Conservation (phyloP, 768 basidiomycete genomes). For the Pisolithus marmoratus region DNA sequence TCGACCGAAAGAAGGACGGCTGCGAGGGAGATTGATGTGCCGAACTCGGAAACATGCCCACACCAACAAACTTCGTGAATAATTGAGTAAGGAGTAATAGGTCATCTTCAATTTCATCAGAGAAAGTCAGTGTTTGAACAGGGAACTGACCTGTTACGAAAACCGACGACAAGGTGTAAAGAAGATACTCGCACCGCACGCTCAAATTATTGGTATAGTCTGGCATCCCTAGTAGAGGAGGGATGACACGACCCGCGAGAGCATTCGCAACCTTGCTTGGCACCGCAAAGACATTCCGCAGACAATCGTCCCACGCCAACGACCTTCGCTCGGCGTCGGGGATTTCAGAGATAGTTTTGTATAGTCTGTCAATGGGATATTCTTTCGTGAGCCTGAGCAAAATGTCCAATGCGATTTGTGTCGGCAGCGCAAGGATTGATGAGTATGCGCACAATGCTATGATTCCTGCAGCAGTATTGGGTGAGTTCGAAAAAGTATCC, state of each 20-base stretch:
- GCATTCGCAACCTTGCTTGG: constrained; percentile 81
- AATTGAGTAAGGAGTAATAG: constrained; percentile 44
- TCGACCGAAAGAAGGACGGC: constrained; percentile 62
- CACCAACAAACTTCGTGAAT: constrained; percentile 58
- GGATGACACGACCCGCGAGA: constrained; percentile 40
- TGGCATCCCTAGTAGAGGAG: constrained; percentile 47
- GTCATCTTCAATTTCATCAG: constrained; percentile 30
- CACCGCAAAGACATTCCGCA: constrained; percentile 56
- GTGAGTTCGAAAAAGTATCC: constrained; percentile 48
- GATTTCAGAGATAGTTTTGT: constrained; percentile 42
- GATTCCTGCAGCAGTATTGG: constrained; percentile 42
- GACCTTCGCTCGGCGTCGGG: constrained; percentile 21
- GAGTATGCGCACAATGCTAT: constrained; percentile 59
- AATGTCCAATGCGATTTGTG: constrained; percentile 46
- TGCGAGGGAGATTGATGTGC: constrained; percentile 51
- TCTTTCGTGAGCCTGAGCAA: constrained; percentile 49
- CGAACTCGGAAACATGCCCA: constrained; percentile 57
- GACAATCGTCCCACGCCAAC: constrained; percentile 70
- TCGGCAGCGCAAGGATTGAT: constrained; percentile 48
- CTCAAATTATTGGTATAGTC: constrained; percentile 51
- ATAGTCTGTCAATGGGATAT: constrained; percentile 68
- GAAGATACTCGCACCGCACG: constrained; percentile 45
- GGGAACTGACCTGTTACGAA: constrained; percentile 36
- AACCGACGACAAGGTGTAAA: constrained; percentile 38
- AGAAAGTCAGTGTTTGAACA: constrained; percentile 4